Evolutionary conservation across 495 filamentous ascomycete species (phyloP).

Genomic region (Chaetomium cochliodes): DNA sequence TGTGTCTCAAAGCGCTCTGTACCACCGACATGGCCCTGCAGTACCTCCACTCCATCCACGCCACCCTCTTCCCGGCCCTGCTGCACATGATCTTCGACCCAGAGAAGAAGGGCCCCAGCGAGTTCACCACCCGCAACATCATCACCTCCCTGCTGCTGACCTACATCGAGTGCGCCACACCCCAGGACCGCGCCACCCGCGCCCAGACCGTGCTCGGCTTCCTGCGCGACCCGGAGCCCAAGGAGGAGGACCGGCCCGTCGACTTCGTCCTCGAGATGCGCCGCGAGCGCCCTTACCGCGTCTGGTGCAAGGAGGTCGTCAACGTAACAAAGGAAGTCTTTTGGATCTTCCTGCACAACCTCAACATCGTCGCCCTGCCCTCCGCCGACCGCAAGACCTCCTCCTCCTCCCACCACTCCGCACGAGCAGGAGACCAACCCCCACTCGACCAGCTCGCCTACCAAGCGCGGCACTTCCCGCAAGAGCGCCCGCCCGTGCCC

Average conservation of each 20-base stretch:
- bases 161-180: slow-evolving; percentile 63
- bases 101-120: slow-evolving; percentile 93
- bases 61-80: slow-evolving; percentile 79
- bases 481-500: slow-evolving; percentile 83
- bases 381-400: slow-evolving; percentile 26
- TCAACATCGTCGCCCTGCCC: slow-evolving; percentile 76
- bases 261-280: slow-evolving; percentile 88
- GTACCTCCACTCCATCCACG: slow-evolving; percentile 76
- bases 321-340: slow-evolving; percentile 98
- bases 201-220: slow-evolving; percentile 71
- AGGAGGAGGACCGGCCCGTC: slow-evolving; percentile 70
- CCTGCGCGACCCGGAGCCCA: slow-evolving; percentile 75
- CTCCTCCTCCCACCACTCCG: slow-evolving; percentile 7
- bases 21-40: slow-evolving; percentile 82
- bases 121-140: slow-evolving; percentile 87
- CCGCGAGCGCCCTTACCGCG: slow-evolving; percentile 79
- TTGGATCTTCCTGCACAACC: slow-evolving; percentile 96
- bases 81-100: slow-evolving; percentile 90
- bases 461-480: slow-evolving; percentile 74
- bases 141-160: slow-evolving; percentile 84
- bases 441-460: slow-evolving; percentile 49
- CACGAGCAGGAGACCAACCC: slow-evolving; percentile 10
- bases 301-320: slow-evolving; percentile 89
- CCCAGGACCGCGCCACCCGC: slow-evolving; percentile 56
- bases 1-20: slow-evolving; percentile 92